These are phyloP conservation scores for Mycena epipterygia DNA, from an alignment of 768 basidiomycete genomes.

Conservation along the genomic window DNA sequence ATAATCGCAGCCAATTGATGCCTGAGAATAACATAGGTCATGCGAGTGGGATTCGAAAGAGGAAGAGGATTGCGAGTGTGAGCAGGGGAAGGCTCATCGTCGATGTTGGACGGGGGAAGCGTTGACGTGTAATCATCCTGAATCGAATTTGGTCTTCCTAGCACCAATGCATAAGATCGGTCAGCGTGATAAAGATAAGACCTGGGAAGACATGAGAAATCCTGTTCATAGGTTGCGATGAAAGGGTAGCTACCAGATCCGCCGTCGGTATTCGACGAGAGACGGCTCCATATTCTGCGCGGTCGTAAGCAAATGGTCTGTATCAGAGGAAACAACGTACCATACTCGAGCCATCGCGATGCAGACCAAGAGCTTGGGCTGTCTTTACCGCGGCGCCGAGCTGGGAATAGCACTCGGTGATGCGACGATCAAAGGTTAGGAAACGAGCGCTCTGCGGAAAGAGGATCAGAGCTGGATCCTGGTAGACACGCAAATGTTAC, in stretches of 20 bases:
- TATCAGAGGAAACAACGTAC: conserved; percentile 55
- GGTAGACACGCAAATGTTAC: conserved; percentile 69
- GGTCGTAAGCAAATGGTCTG: conserved; percentile 25
- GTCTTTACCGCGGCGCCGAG: conserved; percentile 93
- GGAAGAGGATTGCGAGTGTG: conserved; percentile 66
- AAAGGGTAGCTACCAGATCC: conserved; percentile 77
- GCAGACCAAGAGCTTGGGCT: conserved; percentile 93
- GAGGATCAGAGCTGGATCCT: conserved; percentile 59
- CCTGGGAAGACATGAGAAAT: conserved; percentile 55
- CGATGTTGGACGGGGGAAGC: conserved; percentile 78
- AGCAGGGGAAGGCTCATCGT: conserved; percentile 66
- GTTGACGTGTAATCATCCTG: conserved; percentile 93
- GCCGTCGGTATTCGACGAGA: conserved; percentile 88
- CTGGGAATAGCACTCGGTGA: conserved; percentile 97
- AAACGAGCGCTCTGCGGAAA: conserved; percentile 67
- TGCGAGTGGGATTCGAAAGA: conserved; percentile 79
- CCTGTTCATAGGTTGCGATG: background rate
- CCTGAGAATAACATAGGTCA: conserved; percentile 91
- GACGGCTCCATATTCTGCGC: conserved; percentile 77
- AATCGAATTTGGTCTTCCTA: conserved; percentile 91
- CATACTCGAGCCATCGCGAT: conserved; percentile 88
- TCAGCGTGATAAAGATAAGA: conserved; percentile 95
- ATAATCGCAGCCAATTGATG: conserved; percentile 88
- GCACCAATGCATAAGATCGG: conserved; percentile 90
- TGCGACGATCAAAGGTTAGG: conserved; percentile 81